A percentile compares a stretch with the other conserved stretches of the same genome.
phyloP scores from a whole-genome alignment of 2,329 filamentous ascomycete genomes.

The Neodidymelliopsis sp. region DNA sequence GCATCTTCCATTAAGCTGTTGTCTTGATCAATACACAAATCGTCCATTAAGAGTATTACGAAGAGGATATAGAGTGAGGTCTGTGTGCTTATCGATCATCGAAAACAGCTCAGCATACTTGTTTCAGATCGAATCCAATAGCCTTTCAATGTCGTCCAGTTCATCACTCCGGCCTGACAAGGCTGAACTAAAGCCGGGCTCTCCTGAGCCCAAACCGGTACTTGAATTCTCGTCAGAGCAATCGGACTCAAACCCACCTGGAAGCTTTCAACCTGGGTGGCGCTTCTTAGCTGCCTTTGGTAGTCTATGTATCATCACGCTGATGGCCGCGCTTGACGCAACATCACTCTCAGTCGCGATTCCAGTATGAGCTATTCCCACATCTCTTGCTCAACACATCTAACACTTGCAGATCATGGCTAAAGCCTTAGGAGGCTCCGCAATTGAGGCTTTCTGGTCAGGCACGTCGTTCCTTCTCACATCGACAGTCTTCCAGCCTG shows the following conservation, averaged over 20 bases:
- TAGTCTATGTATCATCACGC: conserved; percentile 62
- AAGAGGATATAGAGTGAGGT: too few relatives aligned
- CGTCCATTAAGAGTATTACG: too few relatives aligned
- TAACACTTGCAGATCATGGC: conserved; percentile 47
- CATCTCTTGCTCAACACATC: background rate
- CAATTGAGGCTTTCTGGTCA: conserved; percentile 54
- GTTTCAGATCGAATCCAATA: too few relatives aligned
- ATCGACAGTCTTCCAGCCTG: conserved; percentile 51
- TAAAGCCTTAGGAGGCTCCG: conserved; percentile 43
- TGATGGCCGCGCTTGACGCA: conserved; percentile 71
- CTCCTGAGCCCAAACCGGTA: too few relatives aligned
- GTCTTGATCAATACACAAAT: too few relatives aligned
- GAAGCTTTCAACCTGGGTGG: conserved; percentile 3
- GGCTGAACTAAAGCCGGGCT: too few relatives aligned
- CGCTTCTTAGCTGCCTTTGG: conserved; percentile 6
- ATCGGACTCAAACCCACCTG: background rate
- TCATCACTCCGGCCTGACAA: too few relatives aligned
- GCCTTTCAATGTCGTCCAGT: too few relatives aligned
- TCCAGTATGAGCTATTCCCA: conserved; percentile 32
- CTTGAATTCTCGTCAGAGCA: too few relatives aligned
- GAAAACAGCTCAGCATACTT: too few relatives aligned
- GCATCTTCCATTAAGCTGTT: too few relatives aligned
- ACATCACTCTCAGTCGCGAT: conserved; percentile 71
- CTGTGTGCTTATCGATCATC: too few relatives aligned
- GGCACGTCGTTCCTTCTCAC: conserved; percentile 51